Conservation (phyloP, 768 basidiomycete species). For the Tephrocybe sp. region DNA sequence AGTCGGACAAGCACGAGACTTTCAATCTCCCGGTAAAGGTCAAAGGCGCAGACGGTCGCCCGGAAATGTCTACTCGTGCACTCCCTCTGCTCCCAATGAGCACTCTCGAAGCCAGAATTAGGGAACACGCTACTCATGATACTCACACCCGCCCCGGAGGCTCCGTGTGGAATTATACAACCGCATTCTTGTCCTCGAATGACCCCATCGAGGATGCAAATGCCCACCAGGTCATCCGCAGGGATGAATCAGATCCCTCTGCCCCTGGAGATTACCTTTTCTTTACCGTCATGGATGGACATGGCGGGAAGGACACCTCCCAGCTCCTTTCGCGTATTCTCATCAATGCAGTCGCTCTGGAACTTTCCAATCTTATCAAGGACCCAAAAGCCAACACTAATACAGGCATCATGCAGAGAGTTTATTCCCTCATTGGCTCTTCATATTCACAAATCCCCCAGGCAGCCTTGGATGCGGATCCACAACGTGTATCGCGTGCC, state of each 20-base stretch:
- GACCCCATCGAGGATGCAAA: slow-evolving; percentile 90
- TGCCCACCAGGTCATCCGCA: slow-evolving; percentile 62
- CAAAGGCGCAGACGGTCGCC: slow-evolving; percentile 57
- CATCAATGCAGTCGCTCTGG: slow-evolving; percentile 78
- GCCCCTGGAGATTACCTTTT: slow-evolving; percentile 74
- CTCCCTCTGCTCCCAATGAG: slow-evolving; percentile 56
- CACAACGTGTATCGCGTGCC: slow-evolving; percentile 56
- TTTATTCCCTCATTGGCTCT: slow-evolving; percentile 40
- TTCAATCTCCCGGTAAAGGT: slow-evolving; percentile 60
- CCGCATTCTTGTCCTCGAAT: slow-evolving; percentile 80
- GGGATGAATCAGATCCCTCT: slow-evolving; percentile 57
- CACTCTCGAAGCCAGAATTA: slow-evolving; percentile 55
- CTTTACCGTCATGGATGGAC: slow-evolving; percentile 90
- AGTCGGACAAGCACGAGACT: slow-evolving; percentile 38
- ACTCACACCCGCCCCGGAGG: slow-evolving; percentile 49
- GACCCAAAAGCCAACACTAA: slow-evolving; percentile 29
- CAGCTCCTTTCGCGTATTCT: slow-evolving; percentile 78
- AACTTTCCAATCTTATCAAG: slow-evolving; percentile 57
- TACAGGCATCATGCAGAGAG: slow-evolving; percentile 30
- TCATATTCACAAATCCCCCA: slow-evolving; percentile 22
- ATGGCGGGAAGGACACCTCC: slow-evolving; percentile 82
- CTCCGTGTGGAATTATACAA: slow-evolving; percentile 71
- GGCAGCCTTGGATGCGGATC: slow-evolving; percentile 35
- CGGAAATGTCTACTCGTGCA: slow-evolving; percentile 48
- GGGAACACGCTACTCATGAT: slow-evolving; percentile 47